Evolutionary conservation across 495 filamentous ascomycete genomes (phyloP), one percentile per base, ranked within the genome.

Genomic region (Penicillium riverlandense): DNA sequence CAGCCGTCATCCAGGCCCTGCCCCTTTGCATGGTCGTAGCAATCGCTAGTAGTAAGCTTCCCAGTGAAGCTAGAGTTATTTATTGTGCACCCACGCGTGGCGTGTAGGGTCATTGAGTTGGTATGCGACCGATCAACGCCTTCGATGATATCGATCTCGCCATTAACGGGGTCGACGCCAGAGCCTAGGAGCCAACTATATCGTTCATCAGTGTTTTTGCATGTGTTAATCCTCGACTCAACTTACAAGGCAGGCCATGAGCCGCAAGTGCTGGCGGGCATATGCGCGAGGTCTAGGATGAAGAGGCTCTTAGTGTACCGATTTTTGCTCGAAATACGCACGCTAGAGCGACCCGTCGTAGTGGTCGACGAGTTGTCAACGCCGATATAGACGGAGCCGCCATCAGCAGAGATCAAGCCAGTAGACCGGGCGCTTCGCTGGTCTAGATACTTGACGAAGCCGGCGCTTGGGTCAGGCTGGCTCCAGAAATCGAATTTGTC

Each of bases 121-220:
- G 62, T 60, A 29, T 67, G 57, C 14, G n/a, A 10, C n/a, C 62
- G 53, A 66, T 85, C 83, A 38, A 81, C 80, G 31, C 82, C 78
- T 60, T 88, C 84, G 63, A 90, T 82, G 36, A 88, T 73, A 45
- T 88, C 84, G 50, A 86, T 82, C 57, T 88, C 83, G 44, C 84
- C 84, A 48, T 78, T 68, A 11, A 58, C 57, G 14, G 84, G 84
- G 82, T 83, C 86, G 66, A 77, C 66, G 30, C 22, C 22, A 6
- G 56, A 45, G 42, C 76, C 77, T 29, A 77, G 58, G 45, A 74
- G 66, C 70, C 73, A 77, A 62, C 70, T 72, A 32, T n/a, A 22
- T 16, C 10, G 1, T 29, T 53, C 50, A 52, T 35, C 38, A 27
- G 12, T 35, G 8, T 36, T 11, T 22, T 22, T 22, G 32, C 10